Percentiles rank a stretch among this genome's conserved stretches.
Conservation (phyloP, 306 rosid genomes). For the Vicia faba region DNA sequence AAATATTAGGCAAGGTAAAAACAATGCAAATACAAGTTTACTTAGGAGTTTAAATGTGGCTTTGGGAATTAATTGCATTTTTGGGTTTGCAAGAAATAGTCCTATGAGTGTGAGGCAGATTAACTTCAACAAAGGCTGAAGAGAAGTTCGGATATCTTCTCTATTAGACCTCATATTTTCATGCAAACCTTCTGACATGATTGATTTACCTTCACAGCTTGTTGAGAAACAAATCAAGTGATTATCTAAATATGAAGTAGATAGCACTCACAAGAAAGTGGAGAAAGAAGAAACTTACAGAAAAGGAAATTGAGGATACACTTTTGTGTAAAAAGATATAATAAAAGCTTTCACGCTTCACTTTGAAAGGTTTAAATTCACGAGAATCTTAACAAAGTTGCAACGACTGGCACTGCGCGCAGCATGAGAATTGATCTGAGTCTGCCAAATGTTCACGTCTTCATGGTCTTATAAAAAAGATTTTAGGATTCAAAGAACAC, state of each 20-base stretch:
- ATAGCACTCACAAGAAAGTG: neutral
- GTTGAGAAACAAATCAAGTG: neutral
- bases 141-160: constrained; percentile 56
- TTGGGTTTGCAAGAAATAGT: constrained; percentile 68
- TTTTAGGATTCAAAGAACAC: too few species aligned
- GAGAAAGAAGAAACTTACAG: constrained; percentile 8
- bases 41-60: constrained; percentile 76
- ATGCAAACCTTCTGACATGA: constrained; percentile 47
- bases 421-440: neutral
- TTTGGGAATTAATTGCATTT: constrained; percentile 60
- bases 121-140: constrained; percentile 69
- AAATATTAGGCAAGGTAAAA: constrained; percentile 89
- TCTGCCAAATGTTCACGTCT: neutral
- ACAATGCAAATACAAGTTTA: constrained; percentile 82
- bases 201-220: neutral
- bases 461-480: too few species aligned
- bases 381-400: neutral
- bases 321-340: neutral
- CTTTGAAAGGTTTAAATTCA: neutral
- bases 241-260: neutral
- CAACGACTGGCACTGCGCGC: neutral
- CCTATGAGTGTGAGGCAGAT: constrained; percentile 67
- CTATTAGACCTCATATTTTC: constrained; percentile 37
- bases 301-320: constrained; percentile 17
- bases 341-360: constrained; percentile 22